phyloP scores from a whole-genome alignment of 495 filamentous ascomycete species.

The Lophium mytilinum region DNA sequence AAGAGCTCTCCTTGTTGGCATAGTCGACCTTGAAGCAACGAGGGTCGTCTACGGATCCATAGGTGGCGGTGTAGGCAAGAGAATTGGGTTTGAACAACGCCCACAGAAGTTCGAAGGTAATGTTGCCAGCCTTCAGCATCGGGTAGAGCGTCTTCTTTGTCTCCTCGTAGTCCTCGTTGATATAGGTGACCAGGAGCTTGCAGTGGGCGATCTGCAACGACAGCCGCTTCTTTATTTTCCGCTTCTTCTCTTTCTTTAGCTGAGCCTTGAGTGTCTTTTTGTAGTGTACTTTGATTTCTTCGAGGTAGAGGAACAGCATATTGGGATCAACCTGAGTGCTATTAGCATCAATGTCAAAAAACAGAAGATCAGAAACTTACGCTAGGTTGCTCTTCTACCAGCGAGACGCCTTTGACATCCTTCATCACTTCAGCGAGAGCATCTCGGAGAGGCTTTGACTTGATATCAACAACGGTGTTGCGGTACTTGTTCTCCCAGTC shows the following conservation, averaged over 20 bases:
- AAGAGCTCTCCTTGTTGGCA: slow-evolving; percentile 60
- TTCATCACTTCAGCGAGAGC: slow-evolving; percentile 69
- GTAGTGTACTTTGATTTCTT: slow-evolving; percentile 56
- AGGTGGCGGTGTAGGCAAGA: slow-evolving; percentile 72
- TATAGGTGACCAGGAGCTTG: slow-evolving; percentile 69
- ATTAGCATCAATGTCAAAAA: slow-evolving; percentile 25
- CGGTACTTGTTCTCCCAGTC: slow-evolving; percentile 83
- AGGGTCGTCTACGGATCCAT: slow-evolving; percentile 71
- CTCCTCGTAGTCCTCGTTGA: slow-evolving; percentile 74
- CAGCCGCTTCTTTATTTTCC: slow-evolving; percentile 53
- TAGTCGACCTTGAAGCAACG: slow-evolving; percentile 86
- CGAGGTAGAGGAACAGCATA: slow-evolving; percentile 79
- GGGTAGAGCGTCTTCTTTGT: slow-evolving; percentile 77
- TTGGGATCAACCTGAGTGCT: slow-evolving; percentile 56
- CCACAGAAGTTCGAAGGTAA: slow-evolving; percentile 83
- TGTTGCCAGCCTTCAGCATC: slow-evolving; percentile 71
- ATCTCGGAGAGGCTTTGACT: slow-evolving; percentile 69
- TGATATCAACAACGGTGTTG: slow-evolving; percentile 75
- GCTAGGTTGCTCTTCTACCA: slow-evolving; percentile 72
- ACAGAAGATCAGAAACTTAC: slow-evolving; percentile 17
- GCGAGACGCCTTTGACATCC: slow-evolving; percentile 69
- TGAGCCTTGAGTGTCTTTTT: slow-evolving; percentile 61
- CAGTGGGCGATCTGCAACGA: slow-evolving; percentile 52
- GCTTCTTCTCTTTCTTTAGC: slow-evolving; percentile 53
- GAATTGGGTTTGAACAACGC: slow-evolving; percentile 88